These are phyloP conservation scores for Breviolum minutum DNA, from an alignment of 73 alveolate species.

Conservation along the genomic window DNA sequence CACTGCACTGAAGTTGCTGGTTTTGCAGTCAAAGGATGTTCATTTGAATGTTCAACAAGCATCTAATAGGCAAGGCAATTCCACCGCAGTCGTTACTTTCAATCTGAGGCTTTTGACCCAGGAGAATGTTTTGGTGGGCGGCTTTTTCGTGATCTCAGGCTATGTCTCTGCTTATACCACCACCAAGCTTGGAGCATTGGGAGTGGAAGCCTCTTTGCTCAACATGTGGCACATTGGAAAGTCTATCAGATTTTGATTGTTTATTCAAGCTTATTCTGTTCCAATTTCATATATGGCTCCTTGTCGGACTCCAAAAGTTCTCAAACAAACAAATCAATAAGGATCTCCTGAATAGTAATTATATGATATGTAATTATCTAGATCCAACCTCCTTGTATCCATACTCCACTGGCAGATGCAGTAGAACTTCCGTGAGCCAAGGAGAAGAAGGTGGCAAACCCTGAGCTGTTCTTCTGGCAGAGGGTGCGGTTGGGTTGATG, in stretches of 20 bases:
- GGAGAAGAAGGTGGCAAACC: slow-evolving; percentile 60
- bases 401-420: too few species aligned
- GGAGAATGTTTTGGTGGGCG: slow-evolving; percentile 63
- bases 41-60: background rate
- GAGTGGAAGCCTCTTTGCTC: background rate
- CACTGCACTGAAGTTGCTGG: slow-evolving; percentile 3
- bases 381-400: too few species aligned
- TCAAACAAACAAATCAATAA: too few species aligned
- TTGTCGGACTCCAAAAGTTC: too few species aligned
- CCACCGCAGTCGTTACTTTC: too few species aligned
- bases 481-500: background rate
- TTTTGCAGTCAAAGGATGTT: background rate
- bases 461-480: slow-evolving; percentile 79
- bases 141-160: slow-evolving; percentile 46
- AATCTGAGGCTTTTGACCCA: background rate
- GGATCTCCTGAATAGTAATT: too few species aligned
- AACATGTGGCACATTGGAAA: too few species aligned
- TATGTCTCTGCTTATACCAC: slow-evolving; percentile 29
- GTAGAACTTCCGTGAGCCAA: background rate
- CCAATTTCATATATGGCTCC: too few species aligned
- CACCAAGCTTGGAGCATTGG: slow-evolving; percentile 39
- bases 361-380: too few species aligned
- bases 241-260: too few species aligned
- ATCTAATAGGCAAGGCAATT: too few species aligned
- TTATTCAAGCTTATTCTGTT: too few species aligned